phyloP scores from a whole-genome alignment of 1,139 yeast species.

The Diutina rugosa region DNA sequence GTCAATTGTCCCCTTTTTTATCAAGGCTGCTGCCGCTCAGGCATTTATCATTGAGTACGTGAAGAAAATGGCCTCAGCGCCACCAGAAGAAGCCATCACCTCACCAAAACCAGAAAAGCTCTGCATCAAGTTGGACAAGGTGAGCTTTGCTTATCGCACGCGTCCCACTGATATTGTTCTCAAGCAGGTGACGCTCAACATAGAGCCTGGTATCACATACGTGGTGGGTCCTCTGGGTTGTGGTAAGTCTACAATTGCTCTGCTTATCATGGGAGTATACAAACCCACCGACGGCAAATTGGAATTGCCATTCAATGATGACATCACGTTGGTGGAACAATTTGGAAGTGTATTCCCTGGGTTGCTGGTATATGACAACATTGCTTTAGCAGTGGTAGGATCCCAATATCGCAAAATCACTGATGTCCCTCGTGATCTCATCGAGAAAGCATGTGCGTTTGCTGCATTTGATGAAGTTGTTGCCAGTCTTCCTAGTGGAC shows the following conservation, averaged over 20 bases:
- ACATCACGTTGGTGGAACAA: not conserved
- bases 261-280: conserved; percentile 50
- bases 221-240: conserved; percentile 82
- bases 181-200: not conserved
- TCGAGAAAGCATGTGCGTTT: conserved; percentile 37
- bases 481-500: conserved; percentile 34
- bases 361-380: not conserved
- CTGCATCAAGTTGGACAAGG: not conserved
- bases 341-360: not conserved
- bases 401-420: not conserved
- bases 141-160: not conserved
- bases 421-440: conserved; percentile 11
- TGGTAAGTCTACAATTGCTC: conserved; percentile 77
- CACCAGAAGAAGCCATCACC: not conserved
- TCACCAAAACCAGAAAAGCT: not conserved
- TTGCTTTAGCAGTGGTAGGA: not conserved
- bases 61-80: not conserved
- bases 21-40: conserved; percentile 50
- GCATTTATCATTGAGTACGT: not conserved
- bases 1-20: conserved; percentile 40
- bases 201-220: conserved; percentile 33
- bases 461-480: conserved; percentile 39
- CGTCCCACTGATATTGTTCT: not conserved
- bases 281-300: conserved; percentile 22
- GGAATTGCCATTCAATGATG: not conserved